Evolutionary conservation across 768 basidiomycete genomes (phyloP), one percentile per base, ranked within the genome.

Genomic region (Coprinellus aureogranulatus): DNA sequence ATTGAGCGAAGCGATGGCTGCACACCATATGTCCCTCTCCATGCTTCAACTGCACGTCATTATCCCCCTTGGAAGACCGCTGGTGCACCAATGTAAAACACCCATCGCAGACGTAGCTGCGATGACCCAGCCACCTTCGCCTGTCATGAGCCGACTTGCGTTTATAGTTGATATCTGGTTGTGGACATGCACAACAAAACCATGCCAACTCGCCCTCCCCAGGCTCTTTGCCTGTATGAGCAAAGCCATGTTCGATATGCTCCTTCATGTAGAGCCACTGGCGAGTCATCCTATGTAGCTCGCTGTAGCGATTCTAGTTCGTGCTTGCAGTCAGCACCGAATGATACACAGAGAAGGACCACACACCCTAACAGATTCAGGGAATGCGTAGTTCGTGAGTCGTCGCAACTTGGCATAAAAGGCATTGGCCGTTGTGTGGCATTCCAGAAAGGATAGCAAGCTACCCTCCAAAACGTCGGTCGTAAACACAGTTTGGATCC

Each of bases 391-490:
- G 39, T 58, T 56, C 2, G 66, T 68, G n/a, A 52, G 2, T 1
- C 64, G 51, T 1, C 62, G 41, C 0, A 69, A 39, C 23, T 61
- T 63, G 6, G 58, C 34, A 37, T 14, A 14, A 34, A 34, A 57
- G 62, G 40, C 63, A 64, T 16, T 66, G 65, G 57, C 57, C 3
- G 63, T 60, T 1, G 59, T 53, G 22, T 64, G 63, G 45, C 62
- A 62, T 55, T 68, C 65, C 0, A 67, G 50, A 25, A 60, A 62
- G 1, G 50, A 40, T 0, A 65, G 12, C 0, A 60, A 55, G 20
- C 57, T 60, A 26, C 64, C 62, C 2, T 65, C 52, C 4, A 68
- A 41, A 8, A 61, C 45, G 0, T n/a, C 27, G 4, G 56, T 50
- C 0, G 67, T 61, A 39, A 68, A 67, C 1, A 66, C 52, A 0